These are phyloP conservation scores for Hypholoma fasciculare DNA, from an alignment of 768 basidiomycete species.

Conservation along the genomic window DNA sequence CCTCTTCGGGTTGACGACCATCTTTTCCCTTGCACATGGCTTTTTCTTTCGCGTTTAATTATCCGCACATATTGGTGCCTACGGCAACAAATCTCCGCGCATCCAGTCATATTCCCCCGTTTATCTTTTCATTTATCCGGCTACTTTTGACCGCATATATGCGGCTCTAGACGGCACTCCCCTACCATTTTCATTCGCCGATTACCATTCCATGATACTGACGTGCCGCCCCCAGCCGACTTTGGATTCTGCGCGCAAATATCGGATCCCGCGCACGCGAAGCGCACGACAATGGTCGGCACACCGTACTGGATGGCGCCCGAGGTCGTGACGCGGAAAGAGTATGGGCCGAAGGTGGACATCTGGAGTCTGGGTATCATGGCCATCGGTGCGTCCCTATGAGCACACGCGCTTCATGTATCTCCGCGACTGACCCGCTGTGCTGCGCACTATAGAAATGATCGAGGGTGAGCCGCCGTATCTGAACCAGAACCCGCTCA, in stretches of 20 bases:
- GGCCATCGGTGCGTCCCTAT: conserved; percentile 72
- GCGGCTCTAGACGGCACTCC: neutral
- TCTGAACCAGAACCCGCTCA: conserved; percentile 93
- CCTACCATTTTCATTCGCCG: neutral
- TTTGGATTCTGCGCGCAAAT: conserved; percentile 99
- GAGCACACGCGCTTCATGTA: neutral
- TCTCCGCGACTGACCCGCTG: conserved; percentile 3
- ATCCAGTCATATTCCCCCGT: no score
- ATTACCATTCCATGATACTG: neutral
- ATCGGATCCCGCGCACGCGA: conserved; percentile 83
- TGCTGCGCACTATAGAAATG: conserved; percentile 64
- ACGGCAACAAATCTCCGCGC: no score
- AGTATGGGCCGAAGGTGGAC: conserved; percentile 98
- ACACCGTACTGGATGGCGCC: conserved; percentile 99
- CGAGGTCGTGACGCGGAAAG: conserved; percentile 95
- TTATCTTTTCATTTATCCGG: no score
- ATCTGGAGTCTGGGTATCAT: conserved; percentile 98
- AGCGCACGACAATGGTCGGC: conserved; percentile 97
- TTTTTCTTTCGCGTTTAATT: neutral
- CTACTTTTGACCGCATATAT: no score
- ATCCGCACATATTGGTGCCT: neutral
- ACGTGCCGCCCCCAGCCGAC: conserved; percentile 60
- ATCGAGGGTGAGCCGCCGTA: conserved; percentile 98
- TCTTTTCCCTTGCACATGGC: neutral
- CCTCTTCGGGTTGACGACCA: neutral